phyloP scores from a whole-genome alignment of 2,329 filamentous ascomycete species.

The Plenodomus tracheiphilus region DNA sequence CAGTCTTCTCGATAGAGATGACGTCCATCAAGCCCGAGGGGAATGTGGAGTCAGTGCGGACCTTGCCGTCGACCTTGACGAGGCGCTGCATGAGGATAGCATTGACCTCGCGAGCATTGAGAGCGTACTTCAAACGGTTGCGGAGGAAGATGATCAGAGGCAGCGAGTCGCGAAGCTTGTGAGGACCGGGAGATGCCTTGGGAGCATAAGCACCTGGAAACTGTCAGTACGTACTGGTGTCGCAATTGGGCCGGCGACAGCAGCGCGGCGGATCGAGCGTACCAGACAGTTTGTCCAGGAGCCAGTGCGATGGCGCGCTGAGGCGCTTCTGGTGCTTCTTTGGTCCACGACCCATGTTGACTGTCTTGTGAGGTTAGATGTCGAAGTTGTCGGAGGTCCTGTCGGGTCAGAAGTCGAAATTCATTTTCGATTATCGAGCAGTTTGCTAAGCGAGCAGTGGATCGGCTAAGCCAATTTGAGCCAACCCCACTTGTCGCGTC shows the following conservation, averaged over 20 bases:
- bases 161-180: constrained; percentile 99
- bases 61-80: constrained; percentile 99
- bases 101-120: constrained; percentile 97
- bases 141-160: constrained; percentile 87
- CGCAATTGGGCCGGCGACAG: constrained; percentile 34
- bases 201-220: constrained; percentile 59
- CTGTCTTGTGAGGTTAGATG: constrained; percentile 46
- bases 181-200: constrained; percentile 79
- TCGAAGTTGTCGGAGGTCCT: constrained; percentile 39
- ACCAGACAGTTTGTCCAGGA: constrained; percentile 99
- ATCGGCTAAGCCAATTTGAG: neutral
- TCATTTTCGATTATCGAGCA: constrained; percentile 12
- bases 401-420: constrained; percentile 17
- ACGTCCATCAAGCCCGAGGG: constrained; percentile 99
- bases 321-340: constrained; percentile 99
- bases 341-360: constrained; percentile 69
- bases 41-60: constrained; percentile 98
- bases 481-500: neutral
- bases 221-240: constrained; percentile 20
- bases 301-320: constrained; percentile 98
- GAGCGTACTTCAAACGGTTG: constrained; percentile 95
- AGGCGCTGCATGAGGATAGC: constrained; percentile 99
- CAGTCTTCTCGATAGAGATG: constrained; percentile 98
- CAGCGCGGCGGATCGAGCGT: constrained; percentile 44
- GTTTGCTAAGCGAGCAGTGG: constrained; percentile 13